Conservation (phyloP, 2,329 filamentous ascomycete species). For the Colletotrichum sp. region DNA sequence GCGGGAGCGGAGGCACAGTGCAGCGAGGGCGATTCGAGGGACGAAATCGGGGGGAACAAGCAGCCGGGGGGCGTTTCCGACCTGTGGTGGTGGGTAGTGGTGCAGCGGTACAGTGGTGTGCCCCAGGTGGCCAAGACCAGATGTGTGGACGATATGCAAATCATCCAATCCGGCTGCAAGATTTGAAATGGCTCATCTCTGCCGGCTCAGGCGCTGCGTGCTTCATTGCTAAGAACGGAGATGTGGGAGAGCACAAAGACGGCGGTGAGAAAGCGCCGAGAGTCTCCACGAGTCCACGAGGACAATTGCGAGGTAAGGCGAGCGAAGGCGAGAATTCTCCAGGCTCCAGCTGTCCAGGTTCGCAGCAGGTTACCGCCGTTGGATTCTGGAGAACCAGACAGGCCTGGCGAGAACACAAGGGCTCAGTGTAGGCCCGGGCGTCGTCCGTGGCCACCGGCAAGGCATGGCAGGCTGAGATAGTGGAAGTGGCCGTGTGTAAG, state of each 20-base stretch:
- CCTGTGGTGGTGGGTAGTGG: constrained; percentile 7
- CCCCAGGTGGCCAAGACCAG: neutral
- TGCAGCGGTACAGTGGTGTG: constrained; percentile 1
- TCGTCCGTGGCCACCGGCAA: neutral
- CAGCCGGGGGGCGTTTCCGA: constrained; percentile 6
- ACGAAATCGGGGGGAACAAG: constrained; percentile 4
- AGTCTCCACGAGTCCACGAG: constrained; percentile 19
- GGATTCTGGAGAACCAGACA: neutral
- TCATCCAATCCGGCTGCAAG: constrained; percentile 3
- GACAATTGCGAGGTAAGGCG: constrained; percentile 7
- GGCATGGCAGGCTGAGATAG: constrained; percentile 9
- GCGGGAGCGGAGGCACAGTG: constrained; percentile 21
- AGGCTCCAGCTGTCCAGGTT: constrained; percentile 7
- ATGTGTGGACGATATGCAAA: neutral
- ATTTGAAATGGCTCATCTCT: constrained; percentile 14
- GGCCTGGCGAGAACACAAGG: neutral
- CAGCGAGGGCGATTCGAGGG: constrained; percentile 3
- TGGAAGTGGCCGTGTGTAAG: constrained; percentile 8
- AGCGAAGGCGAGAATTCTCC: neutral
- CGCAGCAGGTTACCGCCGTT: neutral
- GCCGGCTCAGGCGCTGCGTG: constrained; percentile 2
- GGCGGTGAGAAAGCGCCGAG: constrained; percentile 21
- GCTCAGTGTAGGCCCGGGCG: constrained; percentile 16
- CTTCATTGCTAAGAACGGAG: neutral
- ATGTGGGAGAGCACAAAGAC: constrained; percentile 5